phyloP scores from a whole-genome alignment of 1,284 basidiomycete genomes.

The Thelephora terrestris region DNA sequence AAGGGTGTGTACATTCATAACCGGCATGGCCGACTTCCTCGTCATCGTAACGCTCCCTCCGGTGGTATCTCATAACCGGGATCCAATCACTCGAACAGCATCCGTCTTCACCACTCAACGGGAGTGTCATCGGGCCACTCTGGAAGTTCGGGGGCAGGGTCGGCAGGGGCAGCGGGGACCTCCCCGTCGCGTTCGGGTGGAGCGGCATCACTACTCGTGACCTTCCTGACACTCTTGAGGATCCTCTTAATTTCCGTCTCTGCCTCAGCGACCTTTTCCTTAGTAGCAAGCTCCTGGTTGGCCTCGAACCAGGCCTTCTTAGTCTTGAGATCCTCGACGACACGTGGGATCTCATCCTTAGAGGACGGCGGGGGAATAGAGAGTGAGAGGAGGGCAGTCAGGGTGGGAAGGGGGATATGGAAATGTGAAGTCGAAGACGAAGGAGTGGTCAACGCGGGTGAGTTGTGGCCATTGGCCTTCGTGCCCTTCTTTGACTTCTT shows the following conservation, averaged over 20 bases:
- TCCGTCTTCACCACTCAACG: constrained; percentile 14
- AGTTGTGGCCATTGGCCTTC: constrained; percentile 31
- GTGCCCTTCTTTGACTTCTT: constrained; percentile 66
- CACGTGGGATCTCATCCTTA: constrained; percentile 69
- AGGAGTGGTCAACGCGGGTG: constrained; percentile 24
- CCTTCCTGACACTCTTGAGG: constrained; percentile 35
- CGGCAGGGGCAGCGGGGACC: constrained; percentile 38
- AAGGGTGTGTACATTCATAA: too few relatives aligned
- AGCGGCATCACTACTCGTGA: constrained; percentile 26
- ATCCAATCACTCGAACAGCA: too few relatives aligned
- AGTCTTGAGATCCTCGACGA: constrained; percentile 84
- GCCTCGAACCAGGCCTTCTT: constrained; percentile 94
- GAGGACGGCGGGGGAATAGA: constrained; percentile 87
- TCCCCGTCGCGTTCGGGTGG: constrained; percentile 36
- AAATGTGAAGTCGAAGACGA: constrained; percentile 36
- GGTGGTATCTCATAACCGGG: too few relatives aligned
- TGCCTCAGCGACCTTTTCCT: constrained; percentile 69
- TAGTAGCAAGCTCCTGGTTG: constrained; percentile 59
- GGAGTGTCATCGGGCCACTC: constrained; percentile 22
- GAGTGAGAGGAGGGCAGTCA: constrained; percentile 80
- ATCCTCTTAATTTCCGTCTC: constrained; percentile 68
- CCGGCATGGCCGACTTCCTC: too few relatives aligned
- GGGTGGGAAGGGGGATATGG: constrained; percentile 78
- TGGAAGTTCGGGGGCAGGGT: constrained; percentile 38
- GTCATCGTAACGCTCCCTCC: too few relatives aligned